Conservation (phyloP, 805 yeast genomes). For the Kluyveromyces siamensis region DNA sequence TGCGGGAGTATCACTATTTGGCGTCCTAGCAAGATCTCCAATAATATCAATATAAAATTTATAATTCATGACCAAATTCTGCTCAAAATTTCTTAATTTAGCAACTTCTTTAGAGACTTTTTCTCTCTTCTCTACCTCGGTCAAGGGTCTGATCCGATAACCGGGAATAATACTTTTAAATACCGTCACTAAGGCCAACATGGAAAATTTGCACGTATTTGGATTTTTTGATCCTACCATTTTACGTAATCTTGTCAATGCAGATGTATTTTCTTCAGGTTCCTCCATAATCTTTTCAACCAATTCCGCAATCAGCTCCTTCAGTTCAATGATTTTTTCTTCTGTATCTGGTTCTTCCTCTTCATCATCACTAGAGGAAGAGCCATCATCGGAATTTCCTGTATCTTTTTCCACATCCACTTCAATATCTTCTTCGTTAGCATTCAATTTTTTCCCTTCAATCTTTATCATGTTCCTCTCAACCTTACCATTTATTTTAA, state of each 20-base stretch:
- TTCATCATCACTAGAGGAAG: conserved; percentile 20
- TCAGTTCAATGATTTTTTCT: conserved; percentile 49
- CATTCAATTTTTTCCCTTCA: conserved; percentile 9
- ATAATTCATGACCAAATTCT: conserved; percentile 61
- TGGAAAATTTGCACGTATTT: conserved; percentile 59
- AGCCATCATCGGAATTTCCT: conserved; percentile 21
- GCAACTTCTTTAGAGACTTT: conserved; percentile 79
- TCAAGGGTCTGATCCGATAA: conserved; percentile 72
- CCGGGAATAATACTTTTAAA: conserved; percentile 84
- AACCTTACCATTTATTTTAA: conserved; percentile 67
- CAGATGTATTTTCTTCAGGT: conserved; percentile 74
- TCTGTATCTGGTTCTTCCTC: conserved; percentile 36
- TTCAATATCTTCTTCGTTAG: conserved; percentile 9
- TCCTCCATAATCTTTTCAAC: conserved; percentile 75
- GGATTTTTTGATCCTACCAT: conserved; percentile 62
- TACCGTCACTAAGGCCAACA: conserved; percentile 73
- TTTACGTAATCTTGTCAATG: conserved; percentile 55
- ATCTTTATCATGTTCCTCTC: conserved; percentile 46
- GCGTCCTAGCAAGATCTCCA: conserved; percentile 32
- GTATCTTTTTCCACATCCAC: conserved; percentile 16
- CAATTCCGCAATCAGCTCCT: conserved; percentile 75
- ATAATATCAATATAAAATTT: conserved; percentile 54
- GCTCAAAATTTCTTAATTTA: conserved; percentile 70
- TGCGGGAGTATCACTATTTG: conserved; percentile 26
- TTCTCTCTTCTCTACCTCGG: conserved; percentile 73